A percentile compares a stretch with the other conserved stretches of the same genome.
Evolutionary conservation across 805 yeast genomes (phyloP).

Genomic region (Zygosaccharomyces kombuchaensis): DNA sequence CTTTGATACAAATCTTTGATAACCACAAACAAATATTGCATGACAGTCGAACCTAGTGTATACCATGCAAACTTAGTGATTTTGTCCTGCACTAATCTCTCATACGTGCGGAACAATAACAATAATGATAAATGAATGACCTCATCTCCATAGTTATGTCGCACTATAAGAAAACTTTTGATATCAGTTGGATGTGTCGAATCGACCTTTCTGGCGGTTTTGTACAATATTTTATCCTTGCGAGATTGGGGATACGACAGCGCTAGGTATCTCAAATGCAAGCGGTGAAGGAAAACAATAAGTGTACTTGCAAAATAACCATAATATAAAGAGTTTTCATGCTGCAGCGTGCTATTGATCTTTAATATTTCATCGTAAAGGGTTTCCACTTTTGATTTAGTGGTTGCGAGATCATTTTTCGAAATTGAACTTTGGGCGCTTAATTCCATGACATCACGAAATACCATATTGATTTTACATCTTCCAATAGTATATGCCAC

Average conservation of each 20-base stretch:
- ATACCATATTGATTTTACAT: slow-evolving; percentile 20
- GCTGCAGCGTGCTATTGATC: slow-evolving; percentile 11
- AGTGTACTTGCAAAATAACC: slow-evolving; percentile 25
- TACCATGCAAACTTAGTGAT: slow-evolving; percentile 25
- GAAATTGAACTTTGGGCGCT: slow-evolving; percentile 10
- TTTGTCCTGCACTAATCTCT: slow-evolving; percentile 22
- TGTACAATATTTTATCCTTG: slow-evolving; percentile 14
- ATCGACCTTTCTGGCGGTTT: slow-evolving; percentile 7
- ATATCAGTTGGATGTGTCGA: slow-evolving; percentile 11
- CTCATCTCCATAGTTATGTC: slow-evolving; percentile 16
- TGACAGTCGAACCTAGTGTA: slow-evolving; percentile 30
- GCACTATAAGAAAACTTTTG: slow-evolving; percentile 15
- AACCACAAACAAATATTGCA: slow-evolving; percentile 31
- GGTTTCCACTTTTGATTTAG: slow-evolving; percentile 6
- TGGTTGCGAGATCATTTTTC: slow-evolving; percentile 4
- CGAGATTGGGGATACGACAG: slow-evolving; percentile 13
- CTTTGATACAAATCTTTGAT: slow-evolving; percentile 24
- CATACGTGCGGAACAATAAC: slow-evolving; percentile 23
- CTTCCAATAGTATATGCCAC: slow-evolving; percentile 26
- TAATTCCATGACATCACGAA: slow-evolving; percentile 22
- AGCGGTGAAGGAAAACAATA: slow-evolving; percentile 24
- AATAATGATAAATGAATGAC: slow-evolving; percentile 22
- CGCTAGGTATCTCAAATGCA: slow-evolving; percentile 25
- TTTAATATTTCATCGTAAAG: slow-evolving; percentile 15
- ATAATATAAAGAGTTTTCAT: slow-evolving; percentile 6